Evolutionary conservation across 2,329 filamentous ascomycete genomes (phyloP), one percentile per base, ranked within the genome.

Genomic region (Pestalotiopsis sp.): DNA sequence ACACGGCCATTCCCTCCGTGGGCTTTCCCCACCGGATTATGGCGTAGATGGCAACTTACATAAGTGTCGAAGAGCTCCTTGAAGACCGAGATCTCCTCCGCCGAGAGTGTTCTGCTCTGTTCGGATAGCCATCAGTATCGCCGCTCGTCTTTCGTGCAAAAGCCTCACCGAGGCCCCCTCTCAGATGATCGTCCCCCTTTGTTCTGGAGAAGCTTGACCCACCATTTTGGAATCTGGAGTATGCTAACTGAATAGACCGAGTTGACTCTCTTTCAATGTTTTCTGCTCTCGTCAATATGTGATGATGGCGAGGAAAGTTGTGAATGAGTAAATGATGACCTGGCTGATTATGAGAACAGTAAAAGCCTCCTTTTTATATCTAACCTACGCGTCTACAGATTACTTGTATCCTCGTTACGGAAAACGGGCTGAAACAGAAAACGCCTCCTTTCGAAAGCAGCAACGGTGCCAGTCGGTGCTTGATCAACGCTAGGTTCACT

Each of bases 11-110:
- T 27, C 13, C 4, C 14, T 49, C 41, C 3, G n/a, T 49, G 41
- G 39, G 39, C 39, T 41, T 14, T 41, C 39, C 14, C 39, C 41
- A 7, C 14, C 41, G 5, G 7, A n/a, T 49, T 14, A 60, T 20
- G 14, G 20, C 3, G 13, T 39, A 25, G 14, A 17, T 5, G 23
- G 6, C 20, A n/a, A 71, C 75, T 72, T 68, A 77, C 75, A 69
- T 75, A 75, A 56, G 75, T 76, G 56, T 75, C 73, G 59, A 78
- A 77, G n/a, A 77, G 74, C 0, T 76, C 72, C 57, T 73, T 75
- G 72, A 77, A 78, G 68, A 78, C 75, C 25, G 72, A 69, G 31
- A 77, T 77, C 61, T 75, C 75, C 60, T 77, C 75, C 17, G 58
- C 45, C 4, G 74, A 78, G 13, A 75, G 61, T 65, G 68, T 9